Conservation (phyloP, 2,329 filamentous ascomycete genomes). For the Chaetomium sp. region DNA sequence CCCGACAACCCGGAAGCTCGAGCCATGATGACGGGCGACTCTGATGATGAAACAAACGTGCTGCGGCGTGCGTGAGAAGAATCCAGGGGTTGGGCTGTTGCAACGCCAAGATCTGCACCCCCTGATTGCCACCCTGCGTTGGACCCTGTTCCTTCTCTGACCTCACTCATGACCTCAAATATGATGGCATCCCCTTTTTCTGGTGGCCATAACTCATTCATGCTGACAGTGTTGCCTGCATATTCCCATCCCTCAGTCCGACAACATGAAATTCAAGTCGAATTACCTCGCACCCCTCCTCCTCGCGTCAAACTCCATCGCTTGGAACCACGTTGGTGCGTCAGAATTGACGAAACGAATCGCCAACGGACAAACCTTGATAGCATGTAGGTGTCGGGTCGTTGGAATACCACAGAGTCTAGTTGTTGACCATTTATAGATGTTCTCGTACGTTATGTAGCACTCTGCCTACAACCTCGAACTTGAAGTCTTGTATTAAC, state of each 20-base stretch:
- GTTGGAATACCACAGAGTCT: background rate
- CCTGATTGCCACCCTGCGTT: conserved; percentile 1
- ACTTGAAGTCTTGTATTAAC: background rate
- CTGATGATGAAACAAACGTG: conserved; percentile 10
- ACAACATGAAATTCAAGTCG: conserved; percentile 19
- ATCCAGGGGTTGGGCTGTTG: background rate
- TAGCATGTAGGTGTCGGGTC: conserved; percentile 39
- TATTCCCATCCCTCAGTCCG: background rate
- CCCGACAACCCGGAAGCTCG: background rate
- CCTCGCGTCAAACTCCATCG: background rate
- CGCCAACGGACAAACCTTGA: conserved; percentile 33
- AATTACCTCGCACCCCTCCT: background rate
- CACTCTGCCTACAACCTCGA: background rate
- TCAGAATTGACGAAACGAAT: conserved; percentile 19
- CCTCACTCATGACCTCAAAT: conserved; percentile 4
- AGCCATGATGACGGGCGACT: background rate
- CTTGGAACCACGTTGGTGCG: conserved; percentile 35
- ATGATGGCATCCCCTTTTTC: background rate
- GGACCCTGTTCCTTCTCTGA: background rate
- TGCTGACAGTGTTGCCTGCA: background rate
- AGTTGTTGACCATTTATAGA: background rate
- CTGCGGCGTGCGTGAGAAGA: background rate
- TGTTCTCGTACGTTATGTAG: conserved; percentile 8
- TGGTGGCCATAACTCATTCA: background rate
- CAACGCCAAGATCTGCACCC: background rate